phyloP scores from a whole-genome alignment of 768 basidiomycete genomes.

The Macrolepiota albuminosa region DNA sequence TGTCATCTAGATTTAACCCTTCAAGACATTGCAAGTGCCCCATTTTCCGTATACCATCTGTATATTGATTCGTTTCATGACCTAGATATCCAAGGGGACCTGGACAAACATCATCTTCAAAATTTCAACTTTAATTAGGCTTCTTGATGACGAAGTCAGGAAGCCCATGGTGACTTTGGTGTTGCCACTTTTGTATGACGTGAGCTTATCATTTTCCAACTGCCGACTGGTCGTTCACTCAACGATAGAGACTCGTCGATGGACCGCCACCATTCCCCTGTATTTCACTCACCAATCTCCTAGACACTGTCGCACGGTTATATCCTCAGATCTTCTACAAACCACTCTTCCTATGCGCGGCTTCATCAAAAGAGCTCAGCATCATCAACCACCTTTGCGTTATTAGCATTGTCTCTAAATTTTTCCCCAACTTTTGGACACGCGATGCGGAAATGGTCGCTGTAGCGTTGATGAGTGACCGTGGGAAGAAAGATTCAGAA shows the following conservation, averaged over 20 bases:
- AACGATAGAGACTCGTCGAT: slow-evolving; percentile 44
- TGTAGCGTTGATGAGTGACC: slow-evolving; percentile 59
- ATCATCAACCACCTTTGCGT: slow-evolving; percentile 56
- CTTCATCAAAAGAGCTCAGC: slow-evolving; percentile 55
- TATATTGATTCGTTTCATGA: slow-evolving; percentile 2
- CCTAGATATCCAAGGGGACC: slow-evolving; percentile 31
- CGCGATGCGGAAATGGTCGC: slow-evolving; percentile 72
- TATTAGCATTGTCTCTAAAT: slow-evolving; percentile 45
- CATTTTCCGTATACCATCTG: neutral
- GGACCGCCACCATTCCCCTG: slow-evolving; percentile 49
- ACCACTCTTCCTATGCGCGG: slow-evolving; percentile 65
- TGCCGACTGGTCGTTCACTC: slow-evolving; percentile 29
- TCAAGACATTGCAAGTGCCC: slow-evolving; percentile 33
- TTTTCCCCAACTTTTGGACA: slow-evolving; percentile 61
- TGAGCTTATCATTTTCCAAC: slow-evolving; percentile 22
- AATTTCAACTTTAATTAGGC: slow-evolving; percentile 36
- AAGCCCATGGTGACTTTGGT: slow-evolving; percentile 32
- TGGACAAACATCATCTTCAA: slow-evolving; percentile 41
- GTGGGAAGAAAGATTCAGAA: slow-evolving; percentile 16
- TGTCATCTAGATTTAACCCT: slow-evolving; percentile 34
- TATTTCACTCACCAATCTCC: slow-evolving; percentile 41
- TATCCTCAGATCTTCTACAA: slow-evolving; percentile 68
- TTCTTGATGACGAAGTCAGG: slow-evolving; percentile 44
- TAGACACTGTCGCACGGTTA: slow-evolving; percentile 43
- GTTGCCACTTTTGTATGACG: slow-evolving; percentile 47